Percentiles rank a stretch among this genome's conserved stretches.
Evolutionary conservation across 495 filamentous ascomycete genomes (phyloP).

Genomic region (Arthonia radiata): DNA sequence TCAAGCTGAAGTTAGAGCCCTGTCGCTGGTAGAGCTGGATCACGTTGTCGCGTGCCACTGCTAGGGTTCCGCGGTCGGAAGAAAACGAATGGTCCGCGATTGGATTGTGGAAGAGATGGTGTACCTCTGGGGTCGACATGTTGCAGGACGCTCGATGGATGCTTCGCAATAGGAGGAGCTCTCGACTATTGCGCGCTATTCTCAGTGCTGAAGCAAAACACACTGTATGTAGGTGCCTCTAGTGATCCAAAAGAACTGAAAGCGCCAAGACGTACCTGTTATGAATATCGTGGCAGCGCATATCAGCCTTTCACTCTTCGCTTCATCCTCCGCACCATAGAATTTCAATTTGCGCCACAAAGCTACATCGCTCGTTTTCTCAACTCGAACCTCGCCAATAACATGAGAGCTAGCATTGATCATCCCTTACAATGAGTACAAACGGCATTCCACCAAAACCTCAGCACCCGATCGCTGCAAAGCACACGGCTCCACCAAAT

Average conservation of each 20-base stretch:
- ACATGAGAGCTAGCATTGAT: background rate
- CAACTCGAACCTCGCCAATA: background rate
- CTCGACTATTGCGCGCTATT: conserved; percentile 94
- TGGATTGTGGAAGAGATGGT: conserved; percentile 89
- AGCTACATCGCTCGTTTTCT: background rate
- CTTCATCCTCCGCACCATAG: background rate
- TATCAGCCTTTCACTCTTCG: background rate
- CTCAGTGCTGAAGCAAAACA: no score
- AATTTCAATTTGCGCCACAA: background rate
- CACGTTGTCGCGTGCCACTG: conserved; percentile 70
- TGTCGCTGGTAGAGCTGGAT: conserved; percentile 67
- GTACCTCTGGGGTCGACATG: conserved; percentile 73
- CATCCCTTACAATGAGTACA: background rate
- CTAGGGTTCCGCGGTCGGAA: conserved; percentile 65
- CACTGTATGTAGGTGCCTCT: no score
- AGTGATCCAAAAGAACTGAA: no score
- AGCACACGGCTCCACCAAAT: no score
- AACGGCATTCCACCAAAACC: no score
- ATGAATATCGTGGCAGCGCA: no score
- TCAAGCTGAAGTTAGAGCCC: conserved; percentile 54
- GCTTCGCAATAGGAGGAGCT: conserved; percentile 77
- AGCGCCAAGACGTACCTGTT: no score
- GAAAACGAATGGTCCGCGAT: conserved; percentile 98
- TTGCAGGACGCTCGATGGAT: conserved; percentile 4
- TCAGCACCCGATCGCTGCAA: no score